These are phyloP conservation scores for Solanum chacoense DNA, from an alignment of 305 asterid genomes.

Conservation along the genomic window DNA sequence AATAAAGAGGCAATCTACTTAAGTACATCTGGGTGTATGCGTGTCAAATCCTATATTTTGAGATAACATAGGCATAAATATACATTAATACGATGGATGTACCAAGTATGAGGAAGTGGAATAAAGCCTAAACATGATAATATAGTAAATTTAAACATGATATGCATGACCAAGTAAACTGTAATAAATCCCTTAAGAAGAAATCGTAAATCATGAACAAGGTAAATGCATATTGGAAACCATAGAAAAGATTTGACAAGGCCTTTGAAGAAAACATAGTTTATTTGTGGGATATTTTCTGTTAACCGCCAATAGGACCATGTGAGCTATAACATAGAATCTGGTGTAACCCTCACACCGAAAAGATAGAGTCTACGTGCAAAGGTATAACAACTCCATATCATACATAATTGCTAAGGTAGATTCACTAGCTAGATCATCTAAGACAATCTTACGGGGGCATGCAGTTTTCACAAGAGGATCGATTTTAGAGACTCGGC, in stretches of 20 bases:
- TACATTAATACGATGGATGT: neutral
- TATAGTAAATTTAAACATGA: neutral
- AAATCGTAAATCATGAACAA: neutral
- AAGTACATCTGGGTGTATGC: neutral
- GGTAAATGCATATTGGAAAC: neutral
- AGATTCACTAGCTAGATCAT: neutral
- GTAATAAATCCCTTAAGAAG: neutral
- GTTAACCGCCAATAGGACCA: neutral
- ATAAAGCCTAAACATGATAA: neutral
- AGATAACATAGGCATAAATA: neutral
- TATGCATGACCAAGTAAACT: neutral
- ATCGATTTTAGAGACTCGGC: neutral
- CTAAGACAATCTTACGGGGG: neutral
- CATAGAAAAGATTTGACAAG: neutral
- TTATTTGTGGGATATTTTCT: neutral
- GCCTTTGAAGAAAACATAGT: neutral
- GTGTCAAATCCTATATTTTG: neutral
- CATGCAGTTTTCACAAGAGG: neutral
- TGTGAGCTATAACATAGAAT: neutral
- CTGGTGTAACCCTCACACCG: neutral
- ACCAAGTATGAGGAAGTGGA: neutral
- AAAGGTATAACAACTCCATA: neutral
- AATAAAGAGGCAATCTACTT: neutral
- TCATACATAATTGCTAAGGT: neutral
- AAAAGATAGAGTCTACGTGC: neutral